These are phyloP conservation scores for Heimioporus retisporus DNA, from an alignment of 1,284 basidiomycete genomes.

Conservation along the genomic window DNA sequence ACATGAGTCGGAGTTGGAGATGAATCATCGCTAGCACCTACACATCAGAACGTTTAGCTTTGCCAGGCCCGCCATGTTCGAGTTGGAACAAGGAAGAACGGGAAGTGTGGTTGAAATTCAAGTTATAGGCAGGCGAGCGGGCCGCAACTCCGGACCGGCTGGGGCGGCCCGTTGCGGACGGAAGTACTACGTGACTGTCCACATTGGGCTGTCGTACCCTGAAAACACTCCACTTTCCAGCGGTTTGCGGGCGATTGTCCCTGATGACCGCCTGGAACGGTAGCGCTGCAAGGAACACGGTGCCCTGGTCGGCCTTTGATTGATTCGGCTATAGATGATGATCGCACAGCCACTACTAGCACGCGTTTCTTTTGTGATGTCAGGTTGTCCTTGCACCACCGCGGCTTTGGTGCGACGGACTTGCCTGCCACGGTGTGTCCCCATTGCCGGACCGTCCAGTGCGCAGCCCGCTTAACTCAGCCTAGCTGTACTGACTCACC, in stretches of 20 bases:
- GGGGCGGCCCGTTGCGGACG: too few relatives aligned
- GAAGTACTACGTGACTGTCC: too few relatives aligned
- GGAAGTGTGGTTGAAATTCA: too few relatives aligned
- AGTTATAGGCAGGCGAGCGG: slow-evolving; percentile 7
- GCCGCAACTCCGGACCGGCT: slow-evolving; percentile 22
- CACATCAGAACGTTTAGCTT: slow-evolving; percentile 84
- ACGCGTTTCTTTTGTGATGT: slow-evolving; percentile 41
- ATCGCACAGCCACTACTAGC: slow-evolving; percentile 36
- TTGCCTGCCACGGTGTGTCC: neutral
- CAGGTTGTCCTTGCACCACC: slow-evolving; percentile 27
- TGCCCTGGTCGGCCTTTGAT: neutral
- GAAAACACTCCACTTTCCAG: too few relatives aligned
- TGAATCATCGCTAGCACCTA: slow-evolving; percentile 43
- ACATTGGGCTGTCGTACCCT: too few relatives aligned
- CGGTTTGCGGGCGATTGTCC: too few relatives aligned
- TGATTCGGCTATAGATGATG: slow-evolving; percentile 16
- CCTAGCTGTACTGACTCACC: slow-evolving; percentile 15
- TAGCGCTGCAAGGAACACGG: too few relatives aligned
- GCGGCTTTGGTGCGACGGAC: slow-evolving; percentile 23
- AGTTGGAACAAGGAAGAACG: too few relatives aligned
- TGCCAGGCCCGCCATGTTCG: slow-evolving; percentile 50
- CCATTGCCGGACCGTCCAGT: slow-evolving; percentile 16
- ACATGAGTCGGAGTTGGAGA: slow-evolving; percentile 13
- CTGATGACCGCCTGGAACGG: too few relatives aligned
- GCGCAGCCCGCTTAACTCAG: slow-evolving; percentile 22